A percentile compares a stretch with the other conserved stretches of the same genome.
Evolutionary conservation across 441 rosid genomes (phyloP).

Genomic region (Syzygium malaccense): DNA sequence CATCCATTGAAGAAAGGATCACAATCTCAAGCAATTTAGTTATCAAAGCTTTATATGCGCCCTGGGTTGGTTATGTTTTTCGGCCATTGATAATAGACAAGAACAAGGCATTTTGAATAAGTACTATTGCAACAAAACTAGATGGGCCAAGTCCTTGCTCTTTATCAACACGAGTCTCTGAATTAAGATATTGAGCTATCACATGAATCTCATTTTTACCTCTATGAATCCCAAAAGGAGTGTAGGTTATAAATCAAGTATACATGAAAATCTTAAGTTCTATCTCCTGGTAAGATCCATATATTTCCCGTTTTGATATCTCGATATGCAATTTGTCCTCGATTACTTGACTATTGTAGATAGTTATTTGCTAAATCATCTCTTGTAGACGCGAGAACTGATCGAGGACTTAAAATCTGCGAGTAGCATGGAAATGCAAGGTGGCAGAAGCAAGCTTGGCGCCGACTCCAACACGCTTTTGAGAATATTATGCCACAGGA

Average conservation of each 20-base stretch:
- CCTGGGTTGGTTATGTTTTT: neutral
- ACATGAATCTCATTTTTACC: neutral
- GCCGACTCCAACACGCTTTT: conserved; percentile 73
- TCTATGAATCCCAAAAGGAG: neutral
- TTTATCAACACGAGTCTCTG: neutral
- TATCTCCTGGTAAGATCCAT: neutral
- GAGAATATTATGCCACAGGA: conserved; percentile 77
- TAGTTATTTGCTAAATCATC: neutral
- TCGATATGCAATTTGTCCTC: neutral
- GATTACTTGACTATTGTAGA: neutral
- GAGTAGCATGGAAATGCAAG: conserved; percentile 49
- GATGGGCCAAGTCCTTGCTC: neutral
- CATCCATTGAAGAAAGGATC: neutral
- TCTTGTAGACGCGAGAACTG: conserved; percentile 73
- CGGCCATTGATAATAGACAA: neutral
- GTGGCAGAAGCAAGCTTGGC: conserved; percentile 65
- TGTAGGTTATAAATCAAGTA: neutral
- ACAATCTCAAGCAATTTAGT: neutral
- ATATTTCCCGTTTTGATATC: neutral
- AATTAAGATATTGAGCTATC: neutral
- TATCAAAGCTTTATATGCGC: neutral
- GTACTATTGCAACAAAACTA: neutral
- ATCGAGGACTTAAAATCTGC: conserved; percentile 65
- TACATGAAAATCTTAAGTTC: neutral
- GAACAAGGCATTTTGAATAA: neutral